Base-by-base conservation (phyloP, 2,329 filamentous ascomycete genomes). In the Colletotrichum sp. region DNA sequence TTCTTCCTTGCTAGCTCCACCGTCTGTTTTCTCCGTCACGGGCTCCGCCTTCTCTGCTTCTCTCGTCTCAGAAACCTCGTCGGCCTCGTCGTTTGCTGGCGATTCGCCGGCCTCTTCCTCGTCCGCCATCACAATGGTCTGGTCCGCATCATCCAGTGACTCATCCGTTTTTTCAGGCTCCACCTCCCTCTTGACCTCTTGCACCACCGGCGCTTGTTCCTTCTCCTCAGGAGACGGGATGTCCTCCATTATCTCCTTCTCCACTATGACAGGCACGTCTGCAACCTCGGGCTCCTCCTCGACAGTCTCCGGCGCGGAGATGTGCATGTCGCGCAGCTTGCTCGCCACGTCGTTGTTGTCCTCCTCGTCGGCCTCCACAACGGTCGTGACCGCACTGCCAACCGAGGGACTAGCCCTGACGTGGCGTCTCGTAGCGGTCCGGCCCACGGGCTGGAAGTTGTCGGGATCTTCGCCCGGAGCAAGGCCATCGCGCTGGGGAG, bases 351-450 rank as follows among this genome's bases (percentile, higher is more conserved):
- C 84, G 21, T 85, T 80, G 21, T 94, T 80, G 21, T 94, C 92
- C 76, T 98, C 96, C 80, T 98, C 95, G 71, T 95, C 93, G 66
- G 95, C 92, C 82, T 98, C 95, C 43, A 95, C 90, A 16, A 98
- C 95, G 0, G 95, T 97, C 2, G 93, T 92, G 24, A 98, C 94
- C 6, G 93, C 91, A 69, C 93, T 95, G 65, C 95, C 93, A 16
- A 94, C 93, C 16, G 95, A 96, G 28, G 95, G 94, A 78, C 93
- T 96, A 83, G 95, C 94, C 80, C 95, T 90, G 79, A 92, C 93
- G 83, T 98, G 95, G 78, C 95, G 91, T 82, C 96, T 93, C 7
- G 95, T 96, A 80, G 95, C 98, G 69, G 93, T 92, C 78, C 89
- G 88, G 69, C 92, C 78, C 83, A 91, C 78, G 83, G 91, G 81